Evolutionary conservation across 75 land plant genomes (phyloP).

Genomic region (Picea glauca): DNA sequence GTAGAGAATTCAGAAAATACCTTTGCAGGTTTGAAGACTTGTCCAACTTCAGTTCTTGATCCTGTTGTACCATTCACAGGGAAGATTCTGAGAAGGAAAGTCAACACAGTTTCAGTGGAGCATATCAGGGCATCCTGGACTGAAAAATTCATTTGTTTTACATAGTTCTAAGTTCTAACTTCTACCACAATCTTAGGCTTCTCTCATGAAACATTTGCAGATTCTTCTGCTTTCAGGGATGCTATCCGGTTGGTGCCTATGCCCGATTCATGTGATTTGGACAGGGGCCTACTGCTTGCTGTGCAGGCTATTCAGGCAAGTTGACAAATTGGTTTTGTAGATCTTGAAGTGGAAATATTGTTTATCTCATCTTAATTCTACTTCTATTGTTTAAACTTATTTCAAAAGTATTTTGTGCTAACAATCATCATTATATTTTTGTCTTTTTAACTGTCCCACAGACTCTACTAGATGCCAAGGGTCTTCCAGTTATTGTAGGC

Average conservation of each 20-base stretch:
- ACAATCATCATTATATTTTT: background rate
- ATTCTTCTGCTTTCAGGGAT: slow-evolving; percentile 62
- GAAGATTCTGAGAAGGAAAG: background rate
- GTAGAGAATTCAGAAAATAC: slow-evolving; percentile 4
- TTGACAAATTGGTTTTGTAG: background rate
- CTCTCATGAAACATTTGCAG: slow-evolving; percentile 66
- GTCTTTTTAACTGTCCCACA: background rate
- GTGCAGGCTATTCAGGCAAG: slow-evolving; percentile 95
- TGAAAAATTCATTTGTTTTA: background rate
- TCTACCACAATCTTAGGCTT: slow-evolving; percentile 16
- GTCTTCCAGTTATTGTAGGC: slow-evolving; percentile 11
- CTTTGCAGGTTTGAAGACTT: slow-evolving; percentile 18
- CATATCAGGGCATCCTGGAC: background rate
- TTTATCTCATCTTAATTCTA: background rate
- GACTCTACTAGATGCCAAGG: slow-evolving; percentile 14
- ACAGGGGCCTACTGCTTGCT: slow-evolving; percentile 94
- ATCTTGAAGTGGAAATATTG: background rate
- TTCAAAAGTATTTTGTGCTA: background rate
- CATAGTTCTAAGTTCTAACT: background rate
- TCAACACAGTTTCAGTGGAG: background rate
- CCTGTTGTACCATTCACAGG: background rate
- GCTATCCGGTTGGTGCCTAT: slow-evolving; percentile 78
- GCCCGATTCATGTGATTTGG: slow-evolving; percentile 95
- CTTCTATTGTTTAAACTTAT: background rate
- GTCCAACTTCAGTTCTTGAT: background rate